A percentile compares a stretch with the other conserved stretches of the same genome.
Evolutionary conservation across 2,329 filamentous ascomycete genomes (phyloP).

Genomic region (Podosphaera fusca): DNA sequence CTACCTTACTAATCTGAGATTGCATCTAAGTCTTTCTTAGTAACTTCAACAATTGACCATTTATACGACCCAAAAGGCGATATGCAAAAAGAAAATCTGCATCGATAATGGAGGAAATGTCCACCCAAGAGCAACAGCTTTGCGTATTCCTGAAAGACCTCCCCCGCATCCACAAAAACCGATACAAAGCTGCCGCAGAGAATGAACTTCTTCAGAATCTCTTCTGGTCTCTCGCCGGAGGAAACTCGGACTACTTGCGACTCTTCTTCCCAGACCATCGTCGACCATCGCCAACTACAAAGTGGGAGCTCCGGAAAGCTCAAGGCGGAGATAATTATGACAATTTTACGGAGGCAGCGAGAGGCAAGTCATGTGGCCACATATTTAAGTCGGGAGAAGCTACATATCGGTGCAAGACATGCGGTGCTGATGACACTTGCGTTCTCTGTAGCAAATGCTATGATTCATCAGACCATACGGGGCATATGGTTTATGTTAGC

Average conservation of each 20-base stretch:
- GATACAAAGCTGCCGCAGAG: slow-evolving; percentile 49
- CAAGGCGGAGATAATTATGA: slow-evolving; percentile 86
- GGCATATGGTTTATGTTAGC: slow-evolving; percentile 73
- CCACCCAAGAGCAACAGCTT: slow-evolving; percentile 57
- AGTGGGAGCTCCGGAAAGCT: slow-evolving; percentile 60
- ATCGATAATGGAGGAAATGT: slow-evolving; percentile 28
- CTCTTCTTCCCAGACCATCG: slow-evolving; percentile 64
- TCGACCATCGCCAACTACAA: slow-evolving; percentile 27
- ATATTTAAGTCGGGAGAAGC: slow-evolving; percentile 91
- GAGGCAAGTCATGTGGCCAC: slow-evolving; percentile 86
- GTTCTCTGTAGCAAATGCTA: slow-evolving; percentile 88
- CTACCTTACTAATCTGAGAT: background rate
- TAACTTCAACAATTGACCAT: background rate
- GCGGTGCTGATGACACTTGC: slow-evolving; percentile 83
- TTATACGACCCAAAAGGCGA: slow-evolving; percentile 1
- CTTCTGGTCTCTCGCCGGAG: slow-evolving; percentile 67
- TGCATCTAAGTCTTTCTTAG: background rate
- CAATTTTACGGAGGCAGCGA: slow-evolving; percentile 78
- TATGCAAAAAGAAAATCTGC: slow-evolving; percentile 5
- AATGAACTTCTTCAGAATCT: slow-evolving; percentile 54
- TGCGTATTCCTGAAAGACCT: slow-evolving; percentile 61
- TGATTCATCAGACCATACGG: slow-evolving; percentile 81
- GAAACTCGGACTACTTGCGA: slow-evolving; percentile 48
- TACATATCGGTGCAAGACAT: slow-evolving; percentile 84
- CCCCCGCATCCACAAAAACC: slow-evolving; percentile 48